These are phyloP conservation scores for Odontarrhena argentea DNA, from an alignment of 345 rosid genomes.

Conservation along the genomic window DNA sequence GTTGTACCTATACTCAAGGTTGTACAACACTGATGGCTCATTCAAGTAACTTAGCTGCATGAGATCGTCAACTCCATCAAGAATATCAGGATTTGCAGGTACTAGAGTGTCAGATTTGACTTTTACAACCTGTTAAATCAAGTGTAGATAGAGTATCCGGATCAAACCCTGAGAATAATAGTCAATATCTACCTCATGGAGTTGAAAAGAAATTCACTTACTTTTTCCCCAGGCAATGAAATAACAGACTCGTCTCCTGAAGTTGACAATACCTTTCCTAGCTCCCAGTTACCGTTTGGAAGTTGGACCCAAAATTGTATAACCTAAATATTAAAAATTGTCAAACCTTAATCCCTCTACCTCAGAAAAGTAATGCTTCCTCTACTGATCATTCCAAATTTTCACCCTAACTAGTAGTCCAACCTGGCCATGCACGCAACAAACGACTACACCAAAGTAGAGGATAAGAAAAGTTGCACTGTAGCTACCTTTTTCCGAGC, in stretches of 20 bases:
- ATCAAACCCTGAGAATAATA: constrained; percentile 19
- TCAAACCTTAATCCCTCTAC: not conserved
- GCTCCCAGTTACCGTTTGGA: constrained; percentile 64
- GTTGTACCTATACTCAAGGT: constrained; percentile 74
- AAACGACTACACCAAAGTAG: constrained; percentile 3
- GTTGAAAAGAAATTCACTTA: constrained; percentile 44
- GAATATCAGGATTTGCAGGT: constrained; percentile 89
- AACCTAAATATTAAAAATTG: constrained; percentile 48
- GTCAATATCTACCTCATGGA: constrained; percentile 7
- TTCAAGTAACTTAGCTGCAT: constrained; percentile 89
- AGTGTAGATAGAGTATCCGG: not conserved
- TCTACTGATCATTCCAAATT: not conserved
- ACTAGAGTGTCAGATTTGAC: constrained; percentile 63
- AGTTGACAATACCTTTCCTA: constrained; percentile 67
- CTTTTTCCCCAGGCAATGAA: constrained; percentile 66
- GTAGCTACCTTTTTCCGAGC: constrained; percentile 68
- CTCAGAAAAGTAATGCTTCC: constrained; percentile 2
- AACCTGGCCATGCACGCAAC: constrained; percentile 11
- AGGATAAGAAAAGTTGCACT: not conserved
- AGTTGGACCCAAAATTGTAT: constrained; percentile 72
- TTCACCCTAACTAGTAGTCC: constrained; percentile 16
- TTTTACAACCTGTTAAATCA: constrained; percentile 57
- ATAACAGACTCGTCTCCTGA: constrained; percentile 66
- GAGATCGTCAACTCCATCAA: constrained; percentile 86
- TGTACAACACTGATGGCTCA: constrained; percentile 90